Evolutionary conservation across 495 filamentous ascomycete species (phyloP).

Genomic region (Annulohypoxylon maeteangense): DNA sequence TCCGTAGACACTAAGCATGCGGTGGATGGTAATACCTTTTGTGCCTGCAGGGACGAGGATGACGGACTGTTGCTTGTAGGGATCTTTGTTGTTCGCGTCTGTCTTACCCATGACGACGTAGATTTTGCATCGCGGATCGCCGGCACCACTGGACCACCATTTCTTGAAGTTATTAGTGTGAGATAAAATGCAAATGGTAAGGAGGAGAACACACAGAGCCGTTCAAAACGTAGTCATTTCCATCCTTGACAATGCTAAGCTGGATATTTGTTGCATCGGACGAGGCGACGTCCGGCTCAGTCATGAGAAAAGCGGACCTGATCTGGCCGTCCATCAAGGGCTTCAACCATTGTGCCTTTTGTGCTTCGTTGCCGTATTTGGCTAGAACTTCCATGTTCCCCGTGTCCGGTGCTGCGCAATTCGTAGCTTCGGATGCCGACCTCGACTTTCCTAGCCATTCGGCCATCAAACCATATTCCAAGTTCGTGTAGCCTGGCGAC

Average conservation of each 20-base stretch:
- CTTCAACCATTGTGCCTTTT: conserved; percentile 86
- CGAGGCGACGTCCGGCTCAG: conserved; percentile 85
- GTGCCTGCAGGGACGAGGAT: conserved; percentile 81
- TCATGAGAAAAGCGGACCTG: conserved; percentile 93
- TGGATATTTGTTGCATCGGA: conserved; percentile 91
- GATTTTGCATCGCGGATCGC: conserved; percentile 87
- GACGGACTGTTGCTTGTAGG: conserved; percentile 89
- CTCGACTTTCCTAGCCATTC: conserved; percentile 85
- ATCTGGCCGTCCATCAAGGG: conserved; percentile 88
- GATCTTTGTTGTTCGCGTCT: conserved; percentile 73
- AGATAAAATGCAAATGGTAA: neutral
- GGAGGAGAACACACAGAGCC: conserved; percentile 69
- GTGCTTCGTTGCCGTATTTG: conserved; percentile 90
- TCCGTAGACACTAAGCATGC: conserved; percentile 89
- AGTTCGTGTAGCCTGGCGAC: conserved; percentile 88
- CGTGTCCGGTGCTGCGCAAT: conserved; percentile 91
- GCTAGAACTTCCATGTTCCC: conserved; percentile 97
- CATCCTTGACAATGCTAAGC: conserved; percentile 80
- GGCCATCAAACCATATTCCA: conserved; percentile 94
- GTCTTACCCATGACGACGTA: conserved; percentile 95
- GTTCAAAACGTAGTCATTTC: conserved; percentile 85
- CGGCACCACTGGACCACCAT: conserved; percentile 96
- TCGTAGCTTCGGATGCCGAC: conserved; percentile 85
- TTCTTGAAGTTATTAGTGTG: conserved; percentile 63
- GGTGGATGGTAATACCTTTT: conserved; percentile 81